Conservation (phyloP, 768 basidiomycete species). For the Lentinula sp. region DNA sequence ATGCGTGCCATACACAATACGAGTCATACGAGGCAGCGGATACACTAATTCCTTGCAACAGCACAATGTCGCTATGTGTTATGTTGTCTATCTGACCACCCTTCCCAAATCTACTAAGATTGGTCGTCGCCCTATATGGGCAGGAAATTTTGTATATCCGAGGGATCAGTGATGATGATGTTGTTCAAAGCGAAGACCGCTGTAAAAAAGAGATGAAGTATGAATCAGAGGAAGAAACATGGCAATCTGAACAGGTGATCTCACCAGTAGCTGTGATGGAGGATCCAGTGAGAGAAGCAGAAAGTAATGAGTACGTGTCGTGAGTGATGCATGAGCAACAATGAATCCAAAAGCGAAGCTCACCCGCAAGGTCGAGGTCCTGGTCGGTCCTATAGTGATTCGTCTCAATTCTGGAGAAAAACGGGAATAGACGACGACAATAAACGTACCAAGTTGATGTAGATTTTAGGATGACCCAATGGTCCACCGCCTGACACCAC, state of each 20-base stretch:
- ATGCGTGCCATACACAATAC: no score
- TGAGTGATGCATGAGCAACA: background rate
- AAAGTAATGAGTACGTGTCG: background rate
- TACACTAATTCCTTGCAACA: no score
- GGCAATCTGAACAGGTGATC: slow-evolving; percentile 7
- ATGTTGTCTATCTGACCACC: no score
- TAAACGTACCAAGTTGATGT: slow-evolving; percentile 80
- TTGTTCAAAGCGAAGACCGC: slow-evolving; percentile 89
- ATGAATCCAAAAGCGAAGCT: slow-evolving; percentile 32
- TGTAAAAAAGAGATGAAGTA: slow-evolving; percentile 23
- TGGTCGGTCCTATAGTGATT: slow-evolving; percentile 65
- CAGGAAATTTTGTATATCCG: background rate
- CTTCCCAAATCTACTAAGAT: no score
- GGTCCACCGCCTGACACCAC: slow-evolving; percentile 73
- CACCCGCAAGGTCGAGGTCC: slow-evolving; percentile 89
- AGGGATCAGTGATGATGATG: slow-evolving; percentile 59
- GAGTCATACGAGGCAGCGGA: no score
- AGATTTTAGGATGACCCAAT: slow-evolving; percentile 95
- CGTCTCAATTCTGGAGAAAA: slow-evolving; percentile 9
- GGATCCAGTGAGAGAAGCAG: background rate
- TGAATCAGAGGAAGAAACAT: background rate
- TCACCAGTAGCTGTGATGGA: slow-evolving; percentile 30
- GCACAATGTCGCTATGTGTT: no score
- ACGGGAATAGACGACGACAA: background rate
- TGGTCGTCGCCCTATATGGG: background rate